These are phyloP conservation scores for Moesziomyces sp. DNA, from an alignment of 1,284 basidiomycete genomes.

Conservation along the genomic window DNA sequence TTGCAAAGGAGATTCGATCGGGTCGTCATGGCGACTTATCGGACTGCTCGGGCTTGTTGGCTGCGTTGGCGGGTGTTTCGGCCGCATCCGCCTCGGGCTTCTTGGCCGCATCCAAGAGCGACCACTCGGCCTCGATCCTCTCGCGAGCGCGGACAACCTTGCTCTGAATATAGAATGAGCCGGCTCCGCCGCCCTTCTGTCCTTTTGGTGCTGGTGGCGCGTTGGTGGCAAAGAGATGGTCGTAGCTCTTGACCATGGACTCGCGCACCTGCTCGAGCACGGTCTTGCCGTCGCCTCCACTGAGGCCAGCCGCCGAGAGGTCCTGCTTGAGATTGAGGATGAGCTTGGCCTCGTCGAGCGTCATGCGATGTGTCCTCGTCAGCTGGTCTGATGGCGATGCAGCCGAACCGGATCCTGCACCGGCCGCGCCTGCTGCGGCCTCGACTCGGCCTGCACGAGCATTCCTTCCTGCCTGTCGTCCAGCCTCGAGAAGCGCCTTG, in stretches of 20 bases:
- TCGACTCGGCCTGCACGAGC: constrained; percentile 80
- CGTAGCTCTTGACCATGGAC: constrained; percentile 76
- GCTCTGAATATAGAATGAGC: constrained; percentile 82
- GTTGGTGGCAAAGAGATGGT: constrained; percentile 89
- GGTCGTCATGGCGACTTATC: constrained; percentile 22
- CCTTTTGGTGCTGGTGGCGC: constrained; percentile 70
- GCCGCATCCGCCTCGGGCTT: constrained; percentile 20
- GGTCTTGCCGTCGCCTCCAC: constrained; percentile 32
- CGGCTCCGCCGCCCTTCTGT: constrained; percentile 61
- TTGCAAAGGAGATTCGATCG: not conserved
- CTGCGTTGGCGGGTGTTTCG: constrained; percentile 14
- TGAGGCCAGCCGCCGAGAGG: constrained; percentile 37
- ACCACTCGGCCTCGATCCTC: constrained; percentile 86
- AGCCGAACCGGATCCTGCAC: constrained; percentile 61
- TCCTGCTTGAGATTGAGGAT: constrained; percentile 89
- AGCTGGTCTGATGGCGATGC: constrained; percentile 61
- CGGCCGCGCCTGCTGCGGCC: constrained; percentile 77
- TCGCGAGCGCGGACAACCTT: constrained; percentile 95
- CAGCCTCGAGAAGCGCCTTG: constrained; percentile 89
- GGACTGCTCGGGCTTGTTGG: constrained; percentile 18
- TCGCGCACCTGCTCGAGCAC: constrained; percentile 49
- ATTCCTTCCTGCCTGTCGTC: constrained; percentile 91
- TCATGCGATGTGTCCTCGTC: constrained; percentile 86
- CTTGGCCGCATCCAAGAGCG: constrained; percentile 36
- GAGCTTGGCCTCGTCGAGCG: constrained; percentile 91